Conservation (phyloP, 345 rosid genomes). For the Eucalyptus sideroxylon region DNA sequence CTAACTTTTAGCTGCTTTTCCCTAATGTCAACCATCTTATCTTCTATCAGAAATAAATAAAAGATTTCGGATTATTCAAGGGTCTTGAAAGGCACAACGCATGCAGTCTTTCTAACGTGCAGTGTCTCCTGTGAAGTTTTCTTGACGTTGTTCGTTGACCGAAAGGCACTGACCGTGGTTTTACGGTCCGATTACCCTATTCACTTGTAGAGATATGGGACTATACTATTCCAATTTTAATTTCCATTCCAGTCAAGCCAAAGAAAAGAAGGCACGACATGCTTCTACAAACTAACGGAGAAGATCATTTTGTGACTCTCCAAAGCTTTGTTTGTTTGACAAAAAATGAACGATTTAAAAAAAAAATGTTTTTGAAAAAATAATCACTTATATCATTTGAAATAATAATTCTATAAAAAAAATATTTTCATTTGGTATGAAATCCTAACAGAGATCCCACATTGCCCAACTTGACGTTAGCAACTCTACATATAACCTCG, state of each 20-base stretch:
- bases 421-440: too few relatives aligned
- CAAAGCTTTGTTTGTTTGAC: too few relatives aligned
- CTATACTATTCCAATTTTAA: not conserved
- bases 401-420: too few relatives aligned
- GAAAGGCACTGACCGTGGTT: not conserved
- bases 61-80: not conserved
- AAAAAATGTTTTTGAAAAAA: too few relatives aligned
- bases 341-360: accelerated
- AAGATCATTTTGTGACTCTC: not conserved
- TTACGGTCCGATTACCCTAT: not conserved
- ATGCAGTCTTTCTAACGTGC: not conserved
- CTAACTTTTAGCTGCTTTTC: not conserved
- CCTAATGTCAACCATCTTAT: not conserved
- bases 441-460: too few relatives aligned
- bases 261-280: not conserved
- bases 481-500: too few relatives aligned
- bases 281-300: not conserved
- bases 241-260: not conserved
- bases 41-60: not conserved
- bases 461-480: too few relatives aligned
- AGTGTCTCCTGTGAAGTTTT: not conserved
- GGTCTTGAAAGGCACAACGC: not conserved
- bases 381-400: accelerated
- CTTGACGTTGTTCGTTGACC: not conserved
- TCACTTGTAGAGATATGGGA: not conserved